Percentiles rank a stretch among this genome's conserved stretches.
These are phyloP conservation scores for Paxillus involutus DNA, from an alignment of 768 basidiomycete genomes.

Conservation along the genomic window DNA sequence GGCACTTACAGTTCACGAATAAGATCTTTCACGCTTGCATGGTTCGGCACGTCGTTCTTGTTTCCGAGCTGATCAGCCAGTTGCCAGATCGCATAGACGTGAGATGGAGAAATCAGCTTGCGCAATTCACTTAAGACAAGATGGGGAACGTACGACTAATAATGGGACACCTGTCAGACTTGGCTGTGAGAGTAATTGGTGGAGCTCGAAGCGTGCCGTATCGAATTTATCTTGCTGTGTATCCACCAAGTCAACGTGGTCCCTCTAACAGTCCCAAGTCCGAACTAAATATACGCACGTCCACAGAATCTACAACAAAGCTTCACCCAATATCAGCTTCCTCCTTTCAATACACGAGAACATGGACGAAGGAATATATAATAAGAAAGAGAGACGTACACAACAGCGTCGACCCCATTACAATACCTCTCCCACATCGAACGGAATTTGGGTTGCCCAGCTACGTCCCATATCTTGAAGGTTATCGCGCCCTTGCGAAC, in stretches of 20 bases:
- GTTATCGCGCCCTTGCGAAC: slow-evolving; percentile 88
- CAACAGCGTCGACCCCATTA: slow-evolving; percentile 87
- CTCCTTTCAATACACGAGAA: not conserved
- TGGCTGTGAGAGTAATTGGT: slow-evolving; percentile 70
- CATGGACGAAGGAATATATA: not conserved
- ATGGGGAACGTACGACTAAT: slow-evolving; percentile 62
- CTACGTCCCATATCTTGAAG: slow-evolving; percentile 94
- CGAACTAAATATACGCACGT: slow-evolving; percentile 51
- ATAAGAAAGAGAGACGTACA: slow-evolving; percentile 50
- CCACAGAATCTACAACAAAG: slow-evolving; percentile 90
- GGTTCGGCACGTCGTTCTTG: slow-evolving; percentile 84
- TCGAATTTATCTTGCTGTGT: slow-evolving; percentile 76
- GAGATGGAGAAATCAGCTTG: too few species aligned
- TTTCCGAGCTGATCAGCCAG: slow-evolving; percentile 67
- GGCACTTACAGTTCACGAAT: slow-evolving; percentile 68
- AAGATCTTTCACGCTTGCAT: slow-evolving; percentile 78
- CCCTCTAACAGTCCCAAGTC: not conserved
- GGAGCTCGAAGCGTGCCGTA: slow-evolving; percentile 80
- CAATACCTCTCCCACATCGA: slow-evolving; percentile 97
- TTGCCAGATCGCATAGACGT: too few species aligned
- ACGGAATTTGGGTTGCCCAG: slow-evolving; percentile 91
- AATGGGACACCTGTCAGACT: slow-evolving; percentile 72
- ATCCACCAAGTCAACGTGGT: slow-evolving; percentile 2
- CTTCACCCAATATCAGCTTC: slow-evolving; percentile 40
- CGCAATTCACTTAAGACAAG: not conserved